A percentile compares a stretch with the other conserved stretches of the same genome.
phyloP scores from a whole-genome alignment of 2,329 filamentous ascomycete species.

The Esteya vermicola region DNA sequence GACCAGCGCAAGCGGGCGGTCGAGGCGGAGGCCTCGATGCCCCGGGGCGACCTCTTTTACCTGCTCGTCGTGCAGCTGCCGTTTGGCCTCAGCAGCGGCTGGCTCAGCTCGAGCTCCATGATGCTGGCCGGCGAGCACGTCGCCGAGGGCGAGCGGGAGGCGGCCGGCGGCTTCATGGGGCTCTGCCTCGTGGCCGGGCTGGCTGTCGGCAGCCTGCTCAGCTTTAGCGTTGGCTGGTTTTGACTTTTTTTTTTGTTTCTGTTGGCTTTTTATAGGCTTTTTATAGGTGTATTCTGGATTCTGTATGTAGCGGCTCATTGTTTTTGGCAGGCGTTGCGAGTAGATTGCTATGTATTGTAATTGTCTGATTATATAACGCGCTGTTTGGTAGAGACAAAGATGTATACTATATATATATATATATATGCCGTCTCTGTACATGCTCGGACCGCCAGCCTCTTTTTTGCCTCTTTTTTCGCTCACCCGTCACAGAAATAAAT shows the following conservation, averaged over 20 bases:
- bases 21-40: too few relatives aligned
- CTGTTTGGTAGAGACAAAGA: too few relatives aligned
- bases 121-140: constrained; percentile 79
- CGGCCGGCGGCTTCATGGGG: constrained; percentile 87
- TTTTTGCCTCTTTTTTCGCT: neutral
- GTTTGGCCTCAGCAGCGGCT: constrained; percentile 80
- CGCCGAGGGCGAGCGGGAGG: constrained; percentile 68
- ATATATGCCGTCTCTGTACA: too few relatives aligned
- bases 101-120: constrained; percentile 78
- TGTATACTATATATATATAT: too few relatives aligned
- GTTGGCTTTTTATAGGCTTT: neutral
- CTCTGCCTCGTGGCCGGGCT: constrained; percentile 76
- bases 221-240: constrained; percentile 46
- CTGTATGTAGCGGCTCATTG: too few relatives aligned
- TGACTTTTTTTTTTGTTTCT: neutral
- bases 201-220: constrained; percentile 73
- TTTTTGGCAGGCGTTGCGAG: too few relatives aligned
- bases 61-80: constrained; percentile 66
- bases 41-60: constrained; percentile 85
- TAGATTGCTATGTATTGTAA: too few relatives aligned
- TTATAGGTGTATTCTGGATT: too few relatives aligned
- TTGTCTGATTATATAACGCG: too few relatives aligned
- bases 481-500: too few relatives aligned
- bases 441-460: too few relatives aligned
- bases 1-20: too few relatives aligned